phyloP scores from a whole-genome alignment of 2,329 filamentous ascomycete genomes.

The Hysterium pulicare region DNA sequence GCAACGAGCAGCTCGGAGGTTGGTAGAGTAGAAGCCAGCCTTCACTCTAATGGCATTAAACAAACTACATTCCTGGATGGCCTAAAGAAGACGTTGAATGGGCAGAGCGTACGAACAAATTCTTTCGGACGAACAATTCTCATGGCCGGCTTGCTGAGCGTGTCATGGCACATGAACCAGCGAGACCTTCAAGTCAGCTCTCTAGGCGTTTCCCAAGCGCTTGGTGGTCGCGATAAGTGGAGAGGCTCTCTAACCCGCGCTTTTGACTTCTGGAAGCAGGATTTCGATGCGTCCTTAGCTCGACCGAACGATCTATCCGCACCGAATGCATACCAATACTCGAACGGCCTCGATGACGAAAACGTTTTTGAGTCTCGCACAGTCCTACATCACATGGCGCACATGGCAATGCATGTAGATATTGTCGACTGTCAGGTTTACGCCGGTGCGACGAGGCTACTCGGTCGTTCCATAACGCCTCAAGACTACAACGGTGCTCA shows the following conservation, averaged over 20 bases:
- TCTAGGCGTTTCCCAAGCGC: constrained; percentile 71
- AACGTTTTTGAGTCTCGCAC: constrained; percentile 83
- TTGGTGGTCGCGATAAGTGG: constrained; percentile 91
- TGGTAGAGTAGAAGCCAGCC: constrained; percentile 73
- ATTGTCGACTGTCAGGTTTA: constrained; percentile 98
- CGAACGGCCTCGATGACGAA: constrained; percentile 50
- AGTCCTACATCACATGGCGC: constrained; percentile 87
- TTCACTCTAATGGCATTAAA: constrained; percentile 78
- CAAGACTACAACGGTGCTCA: constrained; percentile 78
- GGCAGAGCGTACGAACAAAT: constrained; percentile 83
- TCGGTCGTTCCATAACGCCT: constrained; percentile 79
- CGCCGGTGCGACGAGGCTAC: constrained; percentile 77
- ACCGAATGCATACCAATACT: constrained; percentile 28
- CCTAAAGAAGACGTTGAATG: constrained; percentile 81
- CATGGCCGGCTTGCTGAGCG: constrained; percentile 89
- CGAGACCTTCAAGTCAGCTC: constrained; percentile 89
- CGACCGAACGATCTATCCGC: constrained; percentile 42
- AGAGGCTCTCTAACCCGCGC: constrained; percentile 77
- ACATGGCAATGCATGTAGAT: constrained; percentile 97
- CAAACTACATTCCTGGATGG: constrained; percentile 86
- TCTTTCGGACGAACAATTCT: constrained; percentile 89
- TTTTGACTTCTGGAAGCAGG: constrained; percentile 89
- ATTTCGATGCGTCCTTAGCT: constrained; percentile 82
- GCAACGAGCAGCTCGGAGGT: constrained; percentile 86
- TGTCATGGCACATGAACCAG: constrained; percentile 98